Conservation (phyloP, 345 rosid species). For the Erucastrum elatum region DNA sequence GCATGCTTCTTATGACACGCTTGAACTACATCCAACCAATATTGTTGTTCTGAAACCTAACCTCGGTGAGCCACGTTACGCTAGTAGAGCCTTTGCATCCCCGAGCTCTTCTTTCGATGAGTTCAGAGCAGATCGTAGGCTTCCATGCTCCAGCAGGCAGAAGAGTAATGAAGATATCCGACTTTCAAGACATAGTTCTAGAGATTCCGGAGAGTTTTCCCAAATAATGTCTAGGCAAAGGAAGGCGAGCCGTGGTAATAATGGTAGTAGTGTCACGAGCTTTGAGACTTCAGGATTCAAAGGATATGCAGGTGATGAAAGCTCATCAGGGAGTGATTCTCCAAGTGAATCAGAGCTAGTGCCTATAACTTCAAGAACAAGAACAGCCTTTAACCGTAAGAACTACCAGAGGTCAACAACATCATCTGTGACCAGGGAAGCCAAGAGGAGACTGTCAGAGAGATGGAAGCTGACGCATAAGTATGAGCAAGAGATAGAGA, state of each 20-base stretch:
- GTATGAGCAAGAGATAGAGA: conserved; percentile 53
- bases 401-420: conserved; percentile 44
- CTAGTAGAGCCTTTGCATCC: conserved; percentile 48
- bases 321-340: conserved; percentile 81
- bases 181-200: conserved; percentile 53
- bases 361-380: conserved; percentile 48
- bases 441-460: conserved; percentile 88
- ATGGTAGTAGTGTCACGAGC: conserved; percentile 43
- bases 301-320: conserved; percentile 79
- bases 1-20: conserved; percentile 36
- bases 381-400: conserved; percentile 47
- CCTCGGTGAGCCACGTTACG: conserved; percentile 55
- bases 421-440: conserved; percentile 83
- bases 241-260: conserved; percentile 43
- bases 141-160: conserved; percentile 48
- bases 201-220: conserved; percentile 70
- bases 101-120: conserved; percentile 53
- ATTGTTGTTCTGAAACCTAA: conserved; percentile 94
- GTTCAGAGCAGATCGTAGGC: conserved; percentile 48
- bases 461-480: conserved; percentile 89
- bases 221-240: conserved; percentile 64
- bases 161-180: conserved; percentile 47
- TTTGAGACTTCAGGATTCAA: conserved; percentile 51
- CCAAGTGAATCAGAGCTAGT: conserved; percentile 60
- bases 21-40: conserved; percentile 57